phyloP scores from a whole-genome alignment of 1,139 yeast species.

The Blastobotrys illinoisensis region DNA sequence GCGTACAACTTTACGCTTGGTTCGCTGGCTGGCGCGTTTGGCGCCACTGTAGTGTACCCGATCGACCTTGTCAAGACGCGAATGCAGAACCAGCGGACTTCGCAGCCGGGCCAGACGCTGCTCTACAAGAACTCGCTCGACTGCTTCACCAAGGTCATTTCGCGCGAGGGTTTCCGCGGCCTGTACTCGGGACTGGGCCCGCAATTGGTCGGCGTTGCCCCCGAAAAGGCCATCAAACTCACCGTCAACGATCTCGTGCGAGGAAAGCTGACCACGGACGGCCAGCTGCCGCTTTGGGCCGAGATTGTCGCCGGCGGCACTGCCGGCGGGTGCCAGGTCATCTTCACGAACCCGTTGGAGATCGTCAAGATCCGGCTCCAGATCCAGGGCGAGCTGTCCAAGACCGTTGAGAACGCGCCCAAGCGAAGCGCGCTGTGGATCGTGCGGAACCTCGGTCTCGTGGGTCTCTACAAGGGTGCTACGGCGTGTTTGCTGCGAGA shows the following conservation, averaged over 20 bases:
- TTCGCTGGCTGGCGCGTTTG: constrained; percentile 94
- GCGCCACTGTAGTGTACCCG: constrained; percentile 97
- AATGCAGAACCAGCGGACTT: constrained; percentile 90
- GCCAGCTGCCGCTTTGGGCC: constrained; percentile 57
- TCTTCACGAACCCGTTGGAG: constrained; percentile 93
- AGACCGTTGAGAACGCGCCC: constrained; percentile 39
- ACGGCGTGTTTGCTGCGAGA: constrained; percentile 89
- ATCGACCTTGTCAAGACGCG: constrained; percentile 94
- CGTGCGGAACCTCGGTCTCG: constrained; percentile 70
- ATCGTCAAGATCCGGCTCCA: constrained; percentile 93
- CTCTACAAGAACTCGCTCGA: constrained; percentile 77
- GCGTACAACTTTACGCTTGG: constrained; percentile 85
- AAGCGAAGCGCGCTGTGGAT: constrained; percentile 62
- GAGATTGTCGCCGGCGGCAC: constrained; percentile 86
- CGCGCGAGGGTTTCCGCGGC: constrained; percentile 80
- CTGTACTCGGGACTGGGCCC: constrained; percentile 92
- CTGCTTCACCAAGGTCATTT: constrained; percentile 73
- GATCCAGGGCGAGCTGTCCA: constrained; percentile 74
- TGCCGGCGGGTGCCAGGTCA: constrained; percentile 96
- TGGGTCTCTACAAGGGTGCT: constrained; percentile 89
- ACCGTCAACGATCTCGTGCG: constrained; percentile 90
- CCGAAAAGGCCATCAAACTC: constrained; percentile 94
- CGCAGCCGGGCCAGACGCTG: constrained; percentile 45
- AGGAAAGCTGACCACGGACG: constrained; percentile 56
- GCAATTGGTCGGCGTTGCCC: constrained; percentile 94